Evolutionary conservation across 78 protist species (phyloP), one percentile per base, ranked within the genome.

Genomic region (Dictyostelium intermedium): DNA sequence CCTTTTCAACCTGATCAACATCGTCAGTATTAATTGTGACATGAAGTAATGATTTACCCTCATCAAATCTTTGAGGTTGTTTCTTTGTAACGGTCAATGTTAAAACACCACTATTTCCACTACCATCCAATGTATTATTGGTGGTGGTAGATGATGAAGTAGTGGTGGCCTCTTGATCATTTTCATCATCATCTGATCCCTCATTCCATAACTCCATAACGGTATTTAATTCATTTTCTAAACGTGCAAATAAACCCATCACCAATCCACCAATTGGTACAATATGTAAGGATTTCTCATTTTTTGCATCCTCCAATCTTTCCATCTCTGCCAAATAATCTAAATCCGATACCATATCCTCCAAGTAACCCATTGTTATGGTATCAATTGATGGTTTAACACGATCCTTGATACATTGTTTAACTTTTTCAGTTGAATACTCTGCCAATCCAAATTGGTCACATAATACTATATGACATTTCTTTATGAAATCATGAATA

Each of bases 211-310:
- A 47, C 5, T 92, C 96, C n/a, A 92, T 76, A 9, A 84, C 96
- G 2, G 96, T 92, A 35, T 83, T 85, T n/a, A 92, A 37, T 32
- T 92, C 96, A 53, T 92, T 92, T 78, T 92, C 96, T 23, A 84
- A 39, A 23, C 96, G 53, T 7, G 84, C 92, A 73, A 92, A 92
- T 23, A 87, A 79, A 50, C 56, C 61, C 84, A 92, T 84, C 0
- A 92, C 87, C 35, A 92, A 74, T 10, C 96, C 96, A 80, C 93
- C 79, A 50, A 92, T 63, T 34, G 96, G 96, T 5, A 92, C 96
- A 25, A 84, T 92, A 39, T 92, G 85, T 27, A 69, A 8, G 2
- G 53, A 27, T 18, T 50, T 70, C 45, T 70, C 94, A 20, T 39
- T 80, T 23, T 63, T 61, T 2, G 72, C 23, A 30, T 84, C 91